phyloP scores from a whole-genome alignment of 2,329 filamentous ascomycete genomes.

The Trichoderma brevicompactum region DNA sequence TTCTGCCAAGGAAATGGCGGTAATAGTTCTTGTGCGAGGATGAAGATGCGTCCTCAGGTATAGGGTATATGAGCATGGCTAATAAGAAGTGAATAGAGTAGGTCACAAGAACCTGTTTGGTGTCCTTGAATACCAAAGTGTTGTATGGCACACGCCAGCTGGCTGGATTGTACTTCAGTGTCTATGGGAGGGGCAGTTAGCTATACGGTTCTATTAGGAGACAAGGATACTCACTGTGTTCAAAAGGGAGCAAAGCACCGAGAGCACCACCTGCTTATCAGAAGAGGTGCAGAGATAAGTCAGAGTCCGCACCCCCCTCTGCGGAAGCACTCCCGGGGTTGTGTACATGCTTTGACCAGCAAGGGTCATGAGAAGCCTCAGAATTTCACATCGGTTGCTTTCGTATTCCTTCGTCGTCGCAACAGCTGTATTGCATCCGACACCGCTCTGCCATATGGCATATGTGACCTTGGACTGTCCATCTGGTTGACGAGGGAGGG shows the following conservation, averaged over 20 bases:
- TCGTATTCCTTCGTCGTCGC: constrained; percentile 90
- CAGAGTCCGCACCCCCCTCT: constrained; percentile 79
- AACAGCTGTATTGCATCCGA: constrained; percentile 89
- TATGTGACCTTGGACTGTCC: constrained; percentile 83
- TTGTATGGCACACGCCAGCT: constrained; percentile 95
- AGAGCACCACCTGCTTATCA: constrained; percentile 90
- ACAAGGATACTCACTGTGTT: constrained; percentile 72
- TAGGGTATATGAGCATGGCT: constrained; percentile 81
- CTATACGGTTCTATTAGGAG: constrained; percentile 11
- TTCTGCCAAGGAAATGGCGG: constrained; percentile 84
- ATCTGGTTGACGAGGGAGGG: constrained; percentile 72
- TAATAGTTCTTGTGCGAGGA: constrained; percentile 84
- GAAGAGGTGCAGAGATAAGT: constrained; percentile 87
- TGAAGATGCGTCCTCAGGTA: constrained; percentile 74
- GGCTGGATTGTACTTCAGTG: constrained; percentile 93
- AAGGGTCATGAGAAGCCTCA: constrained; percentile 83
- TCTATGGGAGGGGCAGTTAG: constrained; percentile 51
- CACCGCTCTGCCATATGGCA: constrained; percentile 97
- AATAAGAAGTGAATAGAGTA: constrained; percentile 92
- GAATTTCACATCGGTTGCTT: constrained; percentile 87
- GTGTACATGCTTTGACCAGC: constrained; percentile 94
- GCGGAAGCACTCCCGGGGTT: constrained; percentile 76
- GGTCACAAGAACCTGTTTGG: constrained; percentile 86
- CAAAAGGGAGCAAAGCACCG: constrained; percentile 85
- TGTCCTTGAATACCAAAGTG: constrained; percentile 86